These are phyloP conservation scores for Dentipellis fragilis DNA, from an alignment of 768 basidiomycete species.

Conservation along the genomic window DNA sequence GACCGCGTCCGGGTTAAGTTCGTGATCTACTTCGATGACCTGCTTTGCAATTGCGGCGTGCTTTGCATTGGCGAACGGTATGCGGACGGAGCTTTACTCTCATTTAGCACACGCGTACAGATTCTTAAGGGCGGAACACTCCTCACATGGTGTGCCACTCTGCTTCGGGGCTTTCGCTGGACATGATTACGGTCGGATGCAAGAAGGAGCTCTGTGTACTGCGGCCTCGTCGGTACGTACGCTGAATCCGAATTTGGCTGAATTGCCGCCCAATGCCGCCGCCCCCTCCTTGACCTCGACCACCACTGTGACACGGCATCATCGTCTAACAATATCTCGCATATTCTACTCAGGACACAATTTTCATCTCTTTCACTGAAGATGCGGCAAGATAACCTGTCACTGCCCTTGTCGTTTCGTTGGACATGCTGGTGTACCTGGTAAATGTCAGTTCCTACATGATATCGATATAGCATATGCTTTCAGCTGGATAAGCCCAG, in stretches of 20 bases:
- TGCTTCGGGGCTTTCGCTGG: slow-evolving; percentile 9
- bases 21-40: slow-evolving; percentile 79
- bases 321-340: no score
- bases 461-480: no score
- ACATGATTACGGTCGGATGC: slow-evolving; percentile 14
- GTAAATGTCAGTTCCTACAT: no score
- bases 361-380: no score
- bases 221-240: background rate
- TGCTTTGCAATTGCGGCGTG: slow-evolving; percentile 79
- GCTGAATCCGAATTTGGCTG: background rate
- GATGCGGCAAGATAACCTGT: no score
- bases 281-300: background rate
- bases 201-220: background rate
- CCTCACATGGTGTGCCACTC: slow-evolving; percentile 51
- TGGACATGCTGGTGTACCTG: no score
- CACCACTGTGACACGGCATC: no score
- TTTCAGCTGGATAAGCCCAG: no score
- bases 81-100: slow-evolving; percentile 34
- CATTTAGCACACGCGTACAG: background rate
- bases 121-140: background rate
- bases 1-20: slow-evolving; percentile 75
- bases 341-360: no score
- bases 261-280: background rate
- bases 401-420: no score
- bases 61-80: slow-evolving; percentile 65